A percentile compares a stretch with the other conserved stretches of the same genome.
Conservation (phyloP, 306 rosid species). For the Acacia crassicarpa region DNA sequence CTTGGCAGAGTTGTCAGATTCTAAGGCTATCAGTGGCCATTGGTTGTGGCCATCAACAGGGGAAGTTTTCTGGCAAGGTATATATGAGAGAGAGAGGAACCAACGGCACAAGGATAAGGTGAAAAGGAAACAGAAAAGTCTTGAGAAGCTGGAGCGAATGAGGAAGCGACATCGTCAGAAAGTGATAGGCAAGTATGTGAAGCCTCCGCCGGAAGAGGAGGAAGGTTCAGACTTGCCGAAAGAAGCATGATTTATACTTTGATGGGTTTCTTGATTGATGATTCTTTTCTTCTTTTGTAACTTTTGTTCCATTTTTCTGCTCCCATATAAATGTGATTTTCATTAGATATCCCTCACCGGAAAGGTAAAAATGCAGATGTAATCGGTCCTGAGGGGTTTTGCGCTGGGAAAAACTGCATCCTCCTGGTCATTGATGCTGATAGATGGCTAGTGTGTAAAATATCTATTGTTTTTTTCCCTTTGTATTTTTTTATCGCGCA, state of each 20-base stretch:
- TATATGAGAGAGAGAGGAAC: conserved; percentile 71
- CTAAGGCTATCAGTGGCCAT: conserved; percentile 49
- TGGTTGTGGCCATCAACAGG: conserved; percentile 99
- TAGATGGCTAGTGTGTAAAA: conserved; percentile 53
- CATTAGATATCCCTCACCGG: conserved; percentile 1
- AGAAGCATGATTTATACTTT: conserved; percentile 18
- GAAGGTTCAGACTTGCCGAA: conserved; percentile 46
- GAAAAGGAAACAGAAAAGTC: conserved; percentile 75
- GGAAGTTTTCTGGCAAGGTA: conserved; percentile 92
- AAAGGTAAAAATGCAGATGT: conserved; percentile 35
- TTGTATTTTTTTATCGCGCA: conserved; percentile 3
- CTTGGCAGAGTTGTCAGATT: conserved; percentile 77
- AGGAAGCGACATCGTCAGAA: conserved; percentile 71
- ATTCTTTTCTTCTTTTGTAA: conserved; percentile 47
- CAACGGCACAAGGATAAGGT: conserved; percentile 73
- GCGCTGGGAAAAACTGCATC: conserved; percentile 46
- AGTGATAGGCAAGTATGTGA: conserved; percentile 86
- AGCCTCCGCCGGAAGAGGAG: conserved; percentile 72
- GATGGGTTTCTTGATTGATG: conserved; percentile 36
- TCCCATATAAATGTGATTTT: conserved; percentile 34
- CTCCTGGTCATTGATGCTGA: conserved; percentile 38
- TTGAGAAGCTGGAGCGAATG: conserved; percentile 70
- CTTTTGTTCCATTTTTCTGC: conserved; percentile 29
- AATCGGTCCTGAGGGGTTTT: conserved; percentile 28
- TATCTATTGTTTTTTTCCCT: neutral